Base-by-base conservation (phyloP, 1,139 yeast species). In the Yamadazyma dendronema region DNA sequence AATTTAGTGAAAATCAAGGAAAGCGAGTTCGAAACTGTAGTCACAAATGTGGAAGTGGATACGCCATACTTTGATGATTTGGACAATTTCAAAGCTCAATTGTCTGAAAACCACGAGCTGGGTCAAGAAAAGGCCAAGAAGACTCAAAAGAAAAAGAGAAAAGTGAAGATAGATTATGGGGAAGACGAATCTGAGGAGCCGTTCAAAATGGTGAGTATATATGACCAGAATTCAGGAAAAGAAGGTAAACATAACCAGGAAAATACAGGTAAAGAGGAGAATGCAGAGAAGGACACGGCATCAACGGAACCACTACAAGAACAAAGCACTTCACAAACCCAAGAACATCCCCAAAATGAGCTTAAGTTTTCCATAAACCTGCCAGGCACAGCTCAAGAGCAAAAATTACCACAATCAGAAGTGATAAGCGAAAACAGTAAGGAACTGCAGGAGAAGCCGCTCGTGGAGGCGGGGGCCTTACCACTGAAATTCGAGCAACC, bases 1-100 rank as follows among this genome's bases (percentile, higher is more conserved):
- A 79, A 71, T 29, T 72, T 81, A 10, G 57, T 74, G 31, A 65
- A 67, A 35, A 80, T 84, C 8, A 62, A 71, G 2, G 77, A 76
- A 30, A 65, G 73, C 10, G 84, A 79, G 40, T 46, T 72, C 25
- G 71, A 60, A 0, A 67, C 66, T 17, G 65, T 64, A 1, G 67
- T 84, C 13, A 53, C 50, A 1, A 56, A 52, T 2, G 54, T 68
- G 2, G 71, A 67, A 32, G 70, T 48, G n/a, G 42, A 40, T 9
- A 37, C 34, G n/a, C 5, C 12, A 16, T 36, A 38, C 17, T 38
- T 32, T 30, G 39, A 34, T 2, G 35, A 34, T 8, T 33, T 28
- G 26, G 42, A 30, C 26, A 39, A 48, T 38, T 37, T 45, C 37
- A 39, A 28, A 29, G 42, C 9, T 19, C 8, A 19, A 19, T 7